phyloP scores from a whole-genome alignment of 306 rosid genomes.

The Rosa lucieae region DNA sequence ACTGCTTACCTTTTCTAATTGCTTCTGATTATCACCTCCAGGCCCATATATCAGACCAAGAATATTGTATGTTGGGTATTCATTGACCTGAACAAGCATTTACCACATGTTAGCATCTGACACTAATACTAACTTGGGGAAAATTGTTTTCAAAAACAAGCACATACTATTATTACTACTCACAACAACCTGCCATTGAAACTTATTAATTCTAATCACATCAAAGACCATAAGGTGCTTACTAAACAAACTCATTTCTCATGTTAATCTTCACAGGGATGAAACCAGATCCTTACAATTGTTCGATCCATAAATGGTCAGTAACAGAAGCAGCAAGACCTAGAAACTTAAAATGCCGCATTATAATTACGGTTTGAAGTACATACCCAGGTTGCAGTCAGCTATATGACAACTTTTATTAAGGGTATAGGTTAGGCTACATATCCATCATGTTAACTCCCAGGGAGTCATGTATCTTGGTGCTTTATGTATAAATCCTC shows the following conservation, averaged over 20 bases:
- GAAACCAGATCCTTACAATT: background rate
- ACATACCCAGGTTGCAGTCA: background rate
- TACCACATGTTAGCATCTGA: slow-evolving; percentile 21
- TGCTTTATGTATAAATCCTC: background rate
- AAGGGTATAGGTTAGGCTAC: background rate
- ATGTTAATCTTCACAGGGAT: background rate
- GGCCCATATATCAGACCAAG: slow-evolving; percentile 72
- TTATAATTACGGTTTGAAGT: background rate
- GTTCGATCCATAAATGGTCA: background rate
- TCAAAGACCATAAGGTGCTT: background rate
- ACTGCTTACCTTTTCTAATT: slow-evolving; percentile 69
- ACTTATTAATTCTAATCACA: background rate
- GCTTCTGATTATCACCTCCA: slow-evolving; percentile 83
- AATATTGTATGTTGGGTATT: slow-evolving; percentile 76
- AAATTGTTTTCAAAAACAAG: background rate
- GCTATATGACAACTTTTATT: background rate
- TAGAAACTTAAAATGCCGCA: background rate
- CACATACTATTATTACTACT: background rate
- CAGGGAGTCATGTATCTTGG: background rate
- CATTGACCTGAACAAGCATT: slow-evolving; percentile 63
- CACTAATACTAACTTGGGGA: background rate
- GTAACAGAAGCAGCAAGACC: background rate
- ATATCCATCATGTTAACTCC: background rate
- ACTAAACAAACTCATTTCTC: background rate
- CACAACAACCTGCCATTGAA: no score